Evolutionary conservation across 2,329 filamentous ascomycete genomes (phyloP).

Genomic region (Monilinia fructigena): DNA sequence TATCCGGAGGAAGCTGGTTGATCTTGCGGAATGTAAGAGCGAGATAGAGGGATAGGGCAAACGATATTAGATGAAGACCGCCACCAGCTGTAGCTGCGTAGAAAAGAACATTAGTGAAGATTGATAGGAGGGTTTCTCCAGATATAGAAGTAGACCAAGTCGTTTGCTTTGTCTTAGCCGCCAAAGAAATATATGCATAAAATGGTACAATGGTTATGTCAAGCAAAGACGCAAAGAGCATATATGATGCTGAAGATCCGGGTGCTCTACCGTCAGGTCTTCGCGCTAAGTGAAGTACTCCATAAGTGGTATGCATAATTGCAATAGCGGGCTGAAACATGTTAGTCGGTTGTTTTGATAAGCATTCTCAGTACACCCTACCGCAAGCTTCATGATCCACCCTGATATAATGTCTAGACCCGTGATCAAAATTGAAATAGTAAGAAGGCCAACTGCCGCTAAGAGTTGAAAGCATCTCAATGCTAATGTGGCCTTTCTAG

Average conservation of each 20-base stretch:
- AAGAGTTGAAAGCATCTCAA: slow-evolving; percentile 67
- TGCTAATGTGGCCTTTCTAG: slow-evolving; percentile 66
- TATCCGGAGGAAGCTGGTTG: slow-evolving; percentile 77
- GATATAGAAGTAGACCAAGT: slow-evolving; percentile 69
- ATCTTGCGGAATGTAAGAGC: slow-evolving; percentile 80
- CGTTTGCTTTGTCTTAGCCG: slow-evolving; percentile 42
- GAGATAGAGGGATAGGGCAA: slow-evolving; percentile 72
- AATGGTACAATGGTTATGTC: slow-evolving; percentile 60
- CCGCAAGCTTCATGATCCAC: slow-evolving; percentile 75
- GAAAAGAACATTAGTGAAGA: slow-evolving; percentile 66
- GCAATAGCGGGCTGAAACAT: slow-evolving; percentile 69
- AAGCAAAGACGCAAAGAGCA: slow-evolving; percentile 74
- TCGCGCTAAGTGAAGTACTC: slow-evolving; percentile 74
- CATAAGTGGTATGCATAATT: slow-evolving; percentile 70
- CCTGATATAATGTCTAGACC: slow-evolving; percentile 62
- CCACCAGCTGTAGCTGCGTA: slow-evolving; percentile 63
- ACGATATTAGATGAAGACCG: slow-evolving; percentile 67
- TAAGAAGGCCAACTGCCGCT: slow-evolving; percentile 68
- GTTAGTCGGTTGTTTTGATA: slow-evolving; percentile 29
- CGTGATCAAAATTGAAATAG: slow-evolving; percentile 74
- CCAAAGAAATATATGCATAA: slow-evolving; percentile 55
- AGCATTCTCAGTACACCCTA: slow-evolving; percentile 46
- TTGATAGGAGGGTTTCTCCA: slow-evolving; percentile 52
- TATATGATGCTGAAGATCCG: slow-evolving; percentile 82
- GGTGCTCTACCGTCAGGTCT: slow-evolving; percentile 70